These are phyloP conservation scores for Starmerella etchellsii DNA, from an alignment of 805 yeast species.

Conservation along the genomic window DNA sequence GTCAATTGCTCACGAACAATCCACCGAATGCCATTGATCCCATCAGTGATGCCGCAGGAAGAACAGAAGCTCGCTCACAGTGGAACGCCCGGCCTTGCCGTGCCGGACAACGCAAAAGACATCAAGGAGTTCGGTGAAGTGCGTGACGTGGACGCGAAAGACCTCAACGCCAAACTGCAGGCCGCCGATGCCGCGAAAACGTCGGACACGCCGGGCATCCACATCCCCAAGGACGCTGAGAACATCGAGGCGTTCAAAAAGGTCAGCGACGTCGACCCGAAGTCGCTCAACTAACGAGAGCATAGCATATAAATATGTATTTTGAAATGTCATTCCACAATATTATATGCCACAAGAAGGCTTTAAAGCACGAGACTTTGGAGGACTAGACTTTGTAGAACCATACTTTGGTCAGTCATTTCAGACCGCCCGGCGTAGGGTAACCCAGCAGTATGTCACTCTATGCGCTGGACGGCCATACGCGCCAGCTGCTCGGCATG, in stretches of 20 bases:
- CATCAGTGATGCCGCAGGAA: slow-evolving; percentile 27
- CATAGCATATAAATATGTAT: no score
- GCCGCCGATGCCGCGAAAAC: slow-evolving; percentile 12
- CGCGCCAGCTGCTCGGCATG: slow-evolving; percentile 24
- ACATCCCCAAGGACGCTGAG: slow-evolving; percentile 47
- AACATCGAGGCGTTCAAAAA: slow-evolving; percentile 54
- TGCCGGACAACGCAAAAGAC: slow-evolving; percentile 49
- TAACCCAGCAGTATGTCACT: no score
- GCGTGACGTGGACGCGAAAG: slow-evolving; percentile 43
- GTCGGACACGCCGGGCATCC: slow-evolving; percentile 62
- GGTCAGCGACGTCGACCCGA: slow-evolving; percentile 43
- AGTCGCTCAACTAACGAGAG: slow-evolving; percentile 37
- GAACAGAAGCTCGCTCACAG: slow-evolving; percentile 16
- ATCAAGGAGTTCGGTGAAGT: slow-evolving; percentile 53
- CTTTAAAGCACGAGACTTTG: no score
- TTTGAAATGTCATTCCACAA: slow-evolving; percentile 7
- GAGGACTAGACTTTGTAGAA: no score
- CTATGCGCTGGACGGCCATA: slow-evolving; percentile 27
- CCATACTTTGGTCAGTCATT: no score
- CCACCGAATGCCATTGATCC: slow-evolving; percentile 15
- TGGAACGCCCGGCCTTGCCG: slow-evolving; percentile 64
- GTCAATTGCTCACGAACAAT: no score
- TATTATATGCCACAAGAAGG: no score
- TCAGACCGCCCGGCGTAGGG: no score
- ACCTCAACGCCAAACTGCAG: slow-evolving; percentile 34